Percentiles rank a stretch among this genome's conserved stretches.
phyloP scores from a whole-genome alignment of 1,284 basidiomycete genomes.

The Sporisorium scitamineum region DNA sequence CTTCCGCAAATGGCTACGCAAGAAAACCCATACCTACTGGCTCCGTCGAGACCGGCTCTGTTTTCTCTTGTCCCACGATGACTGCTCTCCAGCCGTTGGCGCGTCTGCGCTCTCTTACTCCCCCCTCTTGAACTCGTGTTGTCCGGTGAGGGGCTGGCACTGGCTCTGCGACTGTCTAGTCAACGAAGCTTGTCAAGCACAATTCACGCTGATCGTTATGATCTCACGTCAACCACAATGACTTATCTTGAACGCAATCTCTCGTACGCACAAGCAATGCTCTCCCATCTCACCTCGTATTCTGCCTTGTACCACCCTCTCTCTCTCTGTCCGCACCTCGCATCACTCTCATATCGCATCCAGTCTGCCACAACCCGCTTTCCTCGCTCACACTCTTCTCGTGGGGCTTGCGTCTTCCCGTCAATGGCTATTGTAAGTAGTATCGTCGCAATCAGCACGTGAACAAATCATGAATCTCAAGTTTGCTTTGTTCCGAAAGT shows the following conservation, averaged over 20 bases:
- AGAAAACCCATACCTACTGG: constrained; percentile 53
- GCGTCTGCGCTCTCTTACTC: constrained; percentile 33
- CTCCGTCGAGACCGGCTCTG: constrained; percentile 46
- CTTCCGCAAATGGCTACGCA: constrained; percentile 32
- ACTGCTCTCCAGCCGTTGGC: constrained; percentile 50
- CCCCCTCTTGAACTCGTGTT: constrained; percentile 23
- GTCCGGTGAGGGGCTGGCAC: constrained; percentile 28
- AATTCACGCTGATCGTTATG: constrained; percentile 13
- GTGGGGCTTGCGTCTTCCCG: constrained; percentile 25
- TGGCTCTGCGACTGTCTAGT: constrained; percentile 41
- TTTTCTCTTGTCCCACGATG: constrained; percentile 36
- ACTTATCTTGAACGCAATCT: background rate
- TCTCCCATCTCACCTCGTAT: constrained; percentile 13
- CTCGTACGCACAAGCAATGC: background rate
- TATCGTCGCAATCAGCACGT: constrained; percentile 37
- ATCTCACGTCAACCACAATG: constrained; percentile 4
- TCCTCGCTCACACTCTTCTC: constrained; percentile 25
- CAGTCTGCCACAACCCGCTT: constrained; percentile 28
- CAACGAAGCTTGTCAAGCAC: constrained; percentile 2
- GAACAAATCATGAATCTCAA: constrained; percentile 32
- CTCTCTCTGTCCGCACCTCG: constrained; percentile 20
- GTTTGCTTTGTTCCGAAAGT: background rate
- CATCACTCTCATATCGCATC: constrained; percentile 32
- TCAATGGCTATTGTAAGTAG: constrained; percentile 49
- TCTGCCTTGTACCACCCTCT: constrained; percentile 27